Conservation (phyloP, 371 early-diverging fungal species). For the Encephalitozoon intestinalis region DNA sequence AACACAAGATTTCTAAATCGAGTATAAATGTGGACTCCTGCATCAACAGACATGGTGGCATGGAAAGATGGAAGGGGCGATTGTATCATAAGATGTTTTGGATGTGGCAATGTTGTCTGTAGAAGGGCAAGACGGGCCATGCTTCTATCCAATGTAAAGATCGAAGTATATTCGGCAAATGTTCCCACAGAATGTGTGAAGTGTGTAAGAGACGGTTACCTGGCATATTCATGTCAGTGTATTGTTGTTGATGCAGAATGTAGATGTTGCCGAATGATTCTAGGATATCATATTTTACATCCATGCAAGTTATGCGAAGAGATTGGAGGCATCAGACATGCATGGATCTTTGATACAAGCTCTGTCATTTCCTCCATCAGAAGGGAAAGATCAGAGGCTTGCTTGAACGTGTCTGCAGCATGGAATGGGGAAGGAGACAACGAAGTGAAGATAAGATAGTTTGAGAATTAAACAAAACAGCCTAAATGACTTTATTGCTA, state of each 20-base stretch:
- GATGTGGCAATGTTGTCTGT: not conserved
- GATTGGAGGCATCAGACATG: slow-evolving; percentile 84
- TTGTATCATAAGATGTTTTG: slow-evolving; percentile 11
- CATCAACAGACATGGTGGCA: not conserved
- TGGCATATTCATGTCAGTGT: slow-evolving; percentile 25
- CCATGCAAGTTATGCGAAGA: slow-evolving; percentile 80
- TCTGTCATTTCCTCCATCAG: not conserved
- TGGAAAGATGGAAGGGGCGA: not conserved
- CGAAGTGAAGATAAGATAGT: not conserved
- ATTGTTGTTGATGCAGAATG: not conserved
- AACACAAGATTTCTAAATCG: not conserved
- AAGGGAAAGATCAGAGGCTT: not conserved
- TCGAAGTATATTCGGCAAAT: slow-evolving; percentile 11
- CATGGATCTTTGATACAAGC: slow-evolving; percentile 79
- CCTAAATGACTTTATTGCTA: not conserved
- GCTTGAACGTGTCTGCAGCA: no score
- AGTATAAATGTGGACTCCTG: not conserved
- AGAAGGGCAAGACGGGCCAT: slow-evolving; percentile 10
- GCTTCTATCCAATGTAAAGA: not conserved
- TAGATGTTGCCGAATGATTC: slow-evolving; percentile 68
- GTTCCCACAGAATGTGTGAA: not conserved
- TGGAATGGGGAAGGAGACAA: not conserved
- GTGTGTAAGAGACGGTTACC: not conserved
- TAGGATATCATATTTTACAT: slow-evolving; percentile 85
- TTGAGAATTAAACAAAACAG: not conserved